These are phyloP conservation scores for Haplographium delicatum DNA, from an alignment of 495 filamentous ascomycete species.

Conservation along the genomic window DNA sequence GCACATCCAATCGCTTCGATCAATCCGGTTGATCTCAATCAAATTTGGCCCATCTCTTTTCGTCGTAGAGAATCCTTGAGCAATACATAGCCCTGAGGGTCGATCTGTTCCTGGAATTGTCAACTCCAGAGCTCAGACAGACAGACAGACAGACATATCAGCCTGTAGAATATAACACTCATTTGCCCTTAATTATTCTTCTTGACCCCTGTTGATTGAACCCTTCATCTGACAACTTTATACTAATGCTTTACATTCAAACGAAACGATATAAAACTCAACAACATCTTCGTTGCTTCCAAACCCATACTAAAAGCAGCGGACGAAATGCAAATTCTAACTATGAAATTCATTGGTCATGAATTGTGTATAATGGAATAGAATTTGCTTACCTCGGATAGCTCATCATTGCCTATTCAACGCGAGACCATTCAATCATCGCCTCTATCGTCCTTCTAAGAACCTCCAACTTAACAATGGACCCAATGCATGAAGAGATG, in stretches of 20 bases:
- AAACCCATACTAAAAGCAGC: background rate
- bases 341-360: background rate
- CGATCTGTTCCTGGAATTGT: no score
- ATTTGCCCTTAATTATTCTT: no score
- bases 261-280: background rate
- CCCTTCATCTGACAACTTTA: no score
- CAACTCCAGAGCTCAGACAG: no score
- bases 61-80: no score
- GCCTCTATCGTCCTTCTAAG: background rate
- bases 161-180: no score
- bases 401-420: background rate
- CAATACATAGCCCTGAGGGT: no score
- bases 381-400: background rate
- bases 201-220: no score
- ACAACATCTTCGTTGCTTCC: background rate
- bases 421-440: background rate
- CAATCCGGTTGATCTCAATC: no score
- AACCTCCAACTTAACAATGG: constrained; percentile 1
- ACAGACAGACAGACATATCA: no score
- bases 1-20: no score
- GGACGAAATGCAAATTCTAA: background rate
- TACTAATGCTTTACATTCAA: background rate
- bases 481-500: background rate
- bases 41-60: no score
- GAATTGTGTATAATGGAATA: background rate